A percentile compares a stretch with the other conserved stretches of the same genome.
These are phyloP conservation scores for Amphibolis antarctica DNA, from an alignment of 106 monocot genomes.

Conservation along the genomic window DNA sequence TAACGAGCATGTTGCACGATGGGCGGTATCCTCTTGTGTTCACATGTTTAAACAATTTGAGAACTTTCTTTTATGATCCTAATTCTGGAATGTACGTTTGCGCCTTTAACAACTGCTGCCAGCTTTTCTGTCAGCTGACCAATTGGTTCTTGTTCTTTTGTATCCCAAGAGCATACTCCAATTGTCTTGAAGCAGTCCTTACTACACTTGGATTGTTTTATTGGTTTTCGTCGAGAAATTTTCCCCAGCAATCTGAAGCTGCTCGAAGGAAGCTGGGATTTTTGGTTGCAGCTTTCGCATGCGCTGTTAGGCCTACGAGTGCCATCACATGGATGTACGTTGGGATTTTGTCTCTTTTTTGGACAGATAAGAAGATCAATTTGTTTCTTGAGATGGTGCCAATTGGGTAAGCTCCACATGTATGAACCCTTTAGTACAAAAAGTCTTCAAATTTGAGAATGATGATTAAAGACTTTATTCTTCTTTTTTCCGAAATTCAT, in stretches of 20 bases:
- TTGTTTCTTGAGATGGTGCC: conserved; percentile 77
- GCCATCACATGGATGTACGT: conserved; percentile 91
- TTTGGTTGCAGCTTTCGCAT: conserved; percentile 59
- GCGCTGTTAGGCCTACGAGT: conserved; percentile 88
- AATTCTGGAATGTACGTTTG: not conserved
- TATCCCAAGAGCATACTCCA: conserved; percentile 75
- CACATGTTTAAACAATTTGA: not conserved
- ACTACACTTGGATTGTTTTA: conserved; percentile 59
- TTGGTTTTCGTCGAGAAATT: conserved; percentile 42
- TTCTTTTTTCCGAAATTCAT: no score
- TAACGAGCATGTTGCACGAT: conserved; percentile 58
- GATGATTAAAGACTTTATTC: no score
- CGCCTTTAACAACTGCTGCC: conserved; percentile 25
- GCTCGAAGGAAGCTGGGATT: conserved; percentile 62
- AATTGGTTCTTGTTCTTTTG: conserved; percentile 99
- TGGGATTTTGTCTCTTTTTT: conserved; percentile 50
- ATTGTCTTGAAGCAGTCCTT: conserved; percentile 75
- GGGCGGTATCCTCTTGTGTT: conserved; percentile 68
- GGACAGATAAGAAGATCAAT: conserved; percentile 15
- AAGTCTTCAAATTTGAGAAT: no score
- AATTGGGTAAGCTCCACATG: conserved; percentile 54
- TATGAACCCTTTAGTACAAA: no score
- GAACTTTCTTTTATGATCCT: not conserved
- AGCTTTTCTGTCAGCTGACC: conserved; percentile 79
- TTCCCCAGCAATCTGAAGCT: conserved; percentile 16